These are phyloP conservation scores for Coemansia sp. DNA, from an alignment of 192 early-diverging fungal species.

Conservation along the genomic window DNA sequence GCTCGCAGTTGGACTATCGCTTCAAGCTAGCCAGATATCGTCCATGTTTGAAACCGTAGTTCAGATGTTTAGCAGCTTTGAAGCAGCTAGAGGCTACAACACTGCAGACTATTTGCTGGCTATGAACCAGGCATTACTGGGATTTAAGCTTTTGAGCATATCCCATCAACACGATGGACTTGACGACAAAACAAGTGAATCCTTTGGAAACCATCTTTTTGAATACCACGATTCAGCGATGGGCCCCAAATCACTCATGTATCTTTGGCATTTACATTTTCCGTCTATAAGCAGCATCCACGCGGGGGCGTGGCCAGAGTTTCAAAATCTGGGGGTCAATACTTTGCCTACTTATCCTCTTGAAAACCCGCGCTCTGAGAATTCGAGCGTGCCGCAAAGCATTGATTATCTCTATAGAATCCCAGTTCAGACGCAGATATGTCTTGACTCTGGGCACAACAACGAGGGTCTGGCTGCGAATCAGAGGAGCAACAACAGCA, in stretches of 20 bases:
- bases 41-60: not conserved
- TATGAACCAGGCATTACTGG: not conserved
- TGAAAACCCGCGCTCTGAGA: not conserved
- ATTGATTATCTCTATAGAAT: not conserved
- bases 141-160: not conserved
- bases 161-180: too few species aligned
- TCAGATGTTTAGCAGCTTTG: not conserved
- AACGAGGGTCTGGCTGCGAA: not conserved
- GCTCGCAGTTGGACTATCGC: not conserved
- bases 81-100: not conserved
- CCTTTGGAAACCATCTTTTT: constrained; percentile 15
- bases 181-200: too few species aligned
- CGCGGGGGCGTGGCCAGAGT: not conserved
- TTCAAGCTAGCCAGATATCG: not conserved
- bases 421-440: not conserved
- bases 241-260: not conserved
- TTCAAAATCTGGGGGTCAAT: constrained; percentile 1
- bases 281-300: constrained; percentile 10
- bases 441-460: too few species aligned
- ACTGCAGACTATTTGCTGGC: not conserved
- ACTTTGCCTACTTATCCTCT: not conserved
- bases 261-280: constrained; percentile 35
- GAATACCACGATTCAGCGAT: not conserved
- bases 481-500: not conserved
- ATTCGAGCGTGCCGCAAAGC: not conserved